These are phyloP conservation scores for Xerocomellus amylosporus DNA, from an alignment of 768 basidiomycete species.

Conservation along the genomic window DNA sequence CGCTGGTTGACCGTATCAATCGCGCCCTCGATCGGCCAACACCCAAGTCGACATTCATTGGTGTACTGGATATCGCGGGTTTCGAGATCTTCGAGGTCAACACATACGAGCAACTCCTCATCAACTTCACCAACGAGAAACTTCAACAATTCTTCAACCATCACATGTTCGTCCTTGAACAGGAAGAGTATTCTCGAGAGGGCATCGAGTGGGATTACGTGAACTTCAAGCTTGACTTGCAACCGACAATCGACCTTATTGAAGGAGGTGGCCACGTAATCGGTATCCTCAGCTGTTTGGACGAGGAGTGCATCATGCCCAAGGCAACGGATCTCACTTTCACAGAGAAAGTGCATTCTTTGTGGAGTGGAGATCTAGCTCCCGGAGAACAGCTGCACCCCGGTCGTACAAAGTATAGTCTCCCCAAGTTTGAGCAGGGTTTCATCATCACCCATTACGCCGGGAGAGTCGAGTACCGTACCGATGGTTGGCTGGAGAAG, in stretches of 20 bases:
- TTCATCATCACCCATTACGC: slow-evolving; percentile 97
- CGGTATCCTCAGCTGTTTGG: slow-evolving; percentile 88
- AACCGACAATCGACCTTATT: slow-evolving; percentile 98
- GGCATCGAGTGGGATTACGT: slow-evolving; percentile 97
- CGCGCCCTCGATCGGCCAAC: slow-evolving; percentile 90
- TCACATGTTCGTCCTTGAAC: slow-evolving; percentile 99
- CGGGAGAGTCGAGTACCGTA: slow-evolving; percentile 93
- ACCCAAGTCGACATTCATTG: slow-evolving; percentile 91
- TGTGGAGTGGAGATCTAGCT: slow-evolving; percentile 57
- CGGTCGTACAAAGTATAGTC: slow-evolving; percentile 79
- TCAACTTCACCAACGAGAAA: slow-evolving; percentile 99
- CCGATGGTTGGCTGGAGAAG: slow-evolving; percentile 97
- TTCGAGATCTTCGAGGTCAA: slow-evolving; percentile 97
- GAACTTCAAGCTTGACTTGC: slow-evolving; percentile 95
- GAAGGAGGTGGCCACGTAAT: slow-evolving; percentile 71
- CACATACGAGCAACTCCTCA: slow-evolving; percentile 94
- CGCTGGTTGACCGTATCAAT: slow-evolving; percentile 93
- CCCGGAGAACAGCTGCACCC: slow-evolving; percentile 56
- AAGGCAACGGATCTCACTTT: slow-evolving; percentile 94
- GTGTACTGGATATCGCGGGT: slow-evolving; percentile 97
- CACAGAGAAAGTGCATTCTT: slow-evolving; percentile 81
- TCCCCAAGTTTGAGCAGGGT: slow-evolving; percentile 86
- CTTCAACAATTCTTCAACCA: slow-evolving; percentile 98
- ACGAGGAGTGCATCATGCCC: slow-evolving; percentile 99
- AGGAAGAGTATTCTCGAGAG: slow-evolving; percentile 96